Conservation (phyloP, 2,329 filamentous ascomycete genomes). For the Sordariomycetes sp. region DNA sequence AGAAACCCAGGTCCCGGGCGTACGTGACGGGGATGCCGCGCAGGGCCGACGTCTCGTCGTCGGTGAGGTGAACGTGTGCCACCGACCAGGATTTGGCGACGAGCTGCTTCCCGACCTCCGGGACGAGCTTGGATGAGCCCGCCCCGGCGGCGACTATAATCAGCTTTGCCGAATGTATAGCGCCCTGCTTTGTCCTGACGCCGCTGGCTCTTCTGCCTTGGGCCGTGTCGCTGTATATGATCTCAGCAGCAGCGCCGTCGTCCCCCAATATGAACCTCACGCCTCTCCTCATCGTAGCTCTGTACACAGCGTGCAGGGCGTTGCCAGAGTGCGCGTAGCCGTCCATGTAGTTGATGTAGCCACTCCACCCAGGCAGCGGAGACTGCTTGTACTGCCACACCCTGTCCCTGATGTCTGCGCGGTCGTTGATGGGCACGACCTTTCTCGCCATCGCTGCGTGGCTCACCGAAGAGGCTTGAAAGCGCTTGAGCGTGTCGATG, state of each 20-base stretch:
- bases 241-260: slow-evolving; percentile 13
- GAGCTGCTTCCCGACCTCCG: slow-evolving; percentile 37
- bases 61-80: slow-evolving; percentile 47
- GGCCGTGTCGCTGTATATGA: slow-evolving; percentile 7
- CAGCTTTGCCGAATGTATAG: too few relatives aligned
- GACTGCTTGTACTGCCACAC: too few relatives aligned
- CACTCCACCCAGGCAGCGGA: slow-evolving; percentile 33
- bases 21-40: slow-evolving; percentile 52
- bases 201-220: too few relatives aligned
- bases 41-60: slow-evolving; percentile 42
- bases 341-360: slow-evolving; percentile 48
- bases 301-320: slow-evolving; percentile 36
- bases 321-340: slow-evolving; percentile 49
- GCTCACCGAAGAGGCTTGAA: slow-evolving; percentile 15
- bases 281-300: slow-evolving; percentile 26
- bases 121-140: slow-evolving; percentile 32
- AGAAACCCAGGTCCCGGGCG: slow-evolving; percentile 53
- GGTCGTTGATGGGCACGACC: slow-evolving; percentile 25
- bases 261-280: slow-evolving; percentile 27
- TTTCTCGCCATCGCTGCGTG: slow-evolving; percentile 29
- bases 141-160: slow-evolving; percentile 46
- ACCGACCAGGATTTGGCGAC: slow-evolving; percentile 50
- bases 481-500: slow-evolving; percentile 29
- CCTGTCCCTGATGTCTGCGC: slow-evolving; percentile 31
- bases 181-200: too few relatives aligned